Evolutionary conservation across 2,329 filamentous ascomycete species (phyloP).

Genomic region (Zymoseptoria tritici): DNA sequence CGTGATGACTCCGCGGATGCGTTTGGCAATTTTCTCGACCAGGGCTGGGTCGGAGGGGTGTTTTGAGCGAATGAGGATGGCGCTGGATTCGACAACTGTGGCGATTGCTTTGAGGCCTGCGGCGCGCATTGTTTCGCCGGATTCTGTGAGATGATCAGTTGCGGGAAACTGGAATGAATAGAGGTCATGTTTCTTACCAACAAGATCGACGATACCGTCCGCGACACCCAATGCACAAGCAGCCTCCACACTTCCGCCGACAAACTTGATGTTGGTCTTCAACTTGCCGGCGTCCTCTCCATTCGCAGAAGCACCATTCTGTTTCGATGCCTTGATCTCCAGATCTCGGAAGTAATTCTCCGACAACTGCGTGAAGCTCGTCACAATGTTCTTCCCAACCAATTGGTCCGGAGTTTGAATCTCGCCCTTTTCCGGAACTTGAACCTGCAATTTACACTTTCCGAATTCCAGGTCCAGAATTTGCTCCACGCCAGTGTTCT

Average conservation of each 20-base stretch:
- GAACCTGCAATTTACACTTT: constrained; percentile 87
- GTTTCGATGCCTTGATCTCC: constrained; percentile 47
- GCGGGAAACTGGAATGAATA: not conserved
- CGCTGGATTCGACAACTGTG: constrained; percentile 80
- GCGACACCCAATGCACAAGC: constrained; percentile 92
- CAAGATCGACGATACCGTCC: constrained; percentile 94
- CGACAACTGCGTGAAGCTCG: constrained; percentile 83
- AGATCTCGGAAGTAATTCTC: constrained; percentile 76
- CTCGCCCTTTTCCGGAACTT: constrained; percentile 79
- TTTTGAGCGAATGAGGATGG: constrained; percentile 87
- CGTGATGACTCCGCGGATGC: constrained; percentile 89
- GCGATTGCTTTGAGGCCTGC: constrained; percentile 90
- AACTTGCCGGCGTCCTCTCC: constrained; percentile 47
- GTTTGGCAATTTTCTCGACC: constrained; percentile 74
- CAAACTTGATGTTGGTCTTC: constrained; percentile 82
- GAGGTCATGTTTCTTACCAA: constrained; percentile 56
- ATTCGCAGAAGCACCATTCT: constrained; percentile 31
- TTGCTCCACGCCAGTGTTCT: constrained; percentile 63
- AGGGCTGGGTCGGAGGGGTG: constrained; percentile 71
- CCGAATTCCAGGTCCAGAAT: constrained; percentile 89
- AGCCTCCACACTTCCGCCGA: constrained; percentile 94
- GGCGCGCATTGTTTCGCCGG: constrained; percentile 95
- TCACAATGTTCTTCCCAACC: constrained; percentile 87
- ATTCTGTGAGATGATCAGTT: constrained; percentile 48
- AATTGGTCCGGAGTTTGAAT: constrained; percentile 66